phyloP scores from a whole-genome alignment of 176 grass and related monocot species.

The Carex myosuroides region DNA sequence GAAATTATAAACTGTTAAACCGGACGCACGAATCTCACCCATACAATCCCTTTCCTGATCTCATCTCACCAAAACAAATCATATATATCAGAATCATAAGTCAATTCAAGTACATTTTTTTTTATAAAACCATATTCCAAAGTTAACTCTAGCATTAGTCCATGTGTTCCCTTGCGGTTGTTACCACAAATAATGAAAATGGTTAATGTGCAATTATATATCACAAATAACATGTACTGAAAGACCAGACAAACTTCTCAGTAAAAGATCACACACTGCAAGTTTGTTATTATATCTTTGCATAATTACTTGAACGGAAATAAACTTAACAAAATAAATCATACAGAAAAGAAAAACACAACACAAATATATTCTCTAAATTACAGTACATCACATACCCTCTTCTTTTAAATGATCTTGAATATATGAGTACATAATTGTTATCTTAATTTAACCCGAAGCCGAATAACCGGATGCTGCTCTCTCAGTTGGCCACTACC shows the following conservation, averaged over 20 bases:
- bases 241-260: background rate
- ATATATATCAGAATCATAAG: background rate
- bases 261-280: background rate
- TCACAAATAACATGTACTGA: background rate
- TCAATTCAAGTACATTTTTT: background rate
- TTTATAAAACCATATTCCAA: background rate
- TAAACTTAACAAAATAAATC: background rate
- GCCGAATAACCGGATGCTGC: background rate
- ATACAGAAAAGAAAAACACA: slow-evolving; percentile 4
- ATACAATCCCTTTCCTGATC: background rate
- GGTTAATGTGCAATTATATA: too few species aligned
- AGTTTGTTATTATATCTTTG: background rate
- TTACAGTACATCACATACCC: slow-evolving; percentile 2
- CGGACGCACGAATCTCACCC: too few species aligned
- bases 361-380: background rate
- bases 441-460: slow-evolving; percentile 1
- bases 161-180: too few species aligned
- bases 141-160: background rate
- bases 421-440: background rate
- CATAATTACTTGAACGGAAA: background rate
- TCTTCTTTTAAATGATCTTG: background rate
- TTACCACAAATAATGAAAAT: too few species aligned
- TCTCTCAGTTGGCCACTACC: slow-evolving; percentile 2
- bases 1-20: too few species aligned
- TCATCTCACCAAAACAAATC: too few species aligned